These are phyloP conservation scores for Eragrostis nindensis DNA, from an alignment of 176 grass and related monocot genomes.

Conservation along the genomic window DNA sequence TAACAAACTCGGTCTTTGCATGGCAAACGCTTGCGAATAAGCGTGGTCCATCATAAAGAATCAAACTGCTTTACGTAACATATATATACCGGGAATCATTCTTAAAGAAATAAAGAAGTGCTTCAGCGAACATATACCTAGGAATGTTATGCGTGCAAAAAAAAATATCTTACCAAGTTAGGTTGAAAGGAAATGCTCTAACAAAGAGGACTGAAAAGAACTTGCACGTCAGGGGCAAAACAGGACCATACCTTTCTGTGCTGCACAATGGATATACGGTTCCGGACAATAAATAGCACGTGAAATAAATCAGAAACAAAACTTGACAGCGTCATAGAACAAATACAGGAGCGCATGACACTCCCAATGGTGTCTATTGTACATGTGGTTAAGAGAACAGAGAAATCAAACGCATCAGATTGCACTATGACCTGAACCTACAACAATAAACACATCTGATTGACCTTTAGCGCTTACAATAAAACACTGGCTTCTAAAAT, in stretches of 20 bases:
- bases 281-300: conserved; percentile 26
- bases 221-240: not conserved
- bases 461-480: conserved; percentile 63
- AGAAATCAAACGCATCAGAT: conserved; percentile 60
- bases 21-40: not conserved
- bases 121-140: not conserved
- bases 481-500: conserved; percentile 58
- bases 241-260: not conserved
- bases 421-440: conserved; percentile 59
- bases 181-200: not conserved
- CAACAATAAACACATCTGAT: conserved; percentile 53
- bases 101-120: not conserved
- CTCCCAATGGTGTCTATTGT: conserved; percentile 65
- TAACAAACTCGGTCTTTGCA: no score
- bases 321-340: conserved; percentile 50
- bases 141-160: not conserved
- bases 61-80: not conserved
- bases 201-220: not conserved
- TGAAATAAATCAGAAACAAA: conserved; percentile 46
- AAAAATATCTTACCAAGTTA: not conserved
- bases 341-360: conserved; percentile 55
- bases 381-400: conserved; percentile 70
- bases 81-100: not conserved
- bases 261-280: not conserved
- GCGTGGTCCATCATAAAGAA: not conserved